Evolutionary conservation across 768 basidiomycete genomes (phyloP).

Genomic region (Auriscalpium microsporum): DNA sequence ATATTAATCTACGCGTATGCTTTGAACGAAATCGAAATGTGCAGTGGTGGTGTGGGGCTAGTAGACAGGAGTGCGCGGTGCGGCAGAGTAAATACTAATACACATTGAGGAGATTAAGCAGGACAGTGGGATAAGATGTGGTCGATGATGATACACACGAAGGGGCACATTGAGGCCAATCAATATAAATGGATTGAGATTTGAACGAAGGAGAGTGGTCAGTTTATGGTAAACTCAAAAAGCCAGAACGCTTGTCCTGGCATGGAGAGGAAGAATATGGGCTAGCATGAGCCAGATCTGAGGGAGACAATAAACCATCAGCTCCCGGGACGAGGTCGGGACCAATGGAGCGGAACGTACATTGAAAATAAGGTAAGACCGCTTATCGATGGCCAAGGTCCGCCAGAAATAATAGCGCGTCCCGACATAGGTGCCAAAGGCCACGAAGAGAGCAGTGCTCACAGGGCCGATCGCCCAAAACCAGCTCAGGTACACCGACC

Average conservation of each 20-base stretch:
- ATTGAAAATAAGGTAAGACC: constrained; percentile 18
- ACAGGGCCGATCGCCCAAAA: constrained; percentile 16
- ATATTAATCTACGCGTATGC: too few species aligned
- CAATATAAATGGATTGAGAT: not conserved
- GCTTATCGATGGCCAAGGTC: constrained; percentile 11
- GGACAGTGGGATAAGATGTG: not conserved
- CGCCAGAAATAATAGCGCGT: constrained; percentile 15
- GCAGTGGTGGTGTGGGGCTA: too few species aligned
- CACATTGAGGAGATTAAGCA: not conserved
- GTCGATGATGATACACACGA: constrained; percentile 5
- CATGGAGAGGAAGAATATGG: constrained; percentile 12
- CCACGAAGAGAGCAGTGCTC: constrained; percentile 7
- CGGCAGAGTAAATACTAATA: too few species aligned
- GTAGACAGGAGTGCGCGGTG: too few species aligned
- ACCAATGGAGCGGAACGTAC: constrained; percentile 13
- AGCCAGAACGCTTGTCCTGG: constrained; percentile 12
- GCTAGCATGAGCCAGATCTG: constrained; percentile 15
- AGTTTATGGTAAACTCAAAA: constrained; percentile 11
- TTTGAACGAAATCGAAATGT: too few species aligned
- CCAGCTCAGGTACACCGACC: constrained; percentile 15
- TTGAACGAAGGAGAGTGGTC: constrained; percentile 4
- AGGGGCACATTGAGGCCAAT: not conserved
- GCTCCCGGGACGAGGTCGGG: constrained; percentile 3
- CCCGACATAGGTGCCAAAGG: constrained; percentile 15
- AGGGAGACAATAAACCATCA: not conserved